phyloP scores from a whole-genome alignment of 2,329 filamentous ascomycete genomes.

The Phyllosticta paracitricarpa region DNA sequence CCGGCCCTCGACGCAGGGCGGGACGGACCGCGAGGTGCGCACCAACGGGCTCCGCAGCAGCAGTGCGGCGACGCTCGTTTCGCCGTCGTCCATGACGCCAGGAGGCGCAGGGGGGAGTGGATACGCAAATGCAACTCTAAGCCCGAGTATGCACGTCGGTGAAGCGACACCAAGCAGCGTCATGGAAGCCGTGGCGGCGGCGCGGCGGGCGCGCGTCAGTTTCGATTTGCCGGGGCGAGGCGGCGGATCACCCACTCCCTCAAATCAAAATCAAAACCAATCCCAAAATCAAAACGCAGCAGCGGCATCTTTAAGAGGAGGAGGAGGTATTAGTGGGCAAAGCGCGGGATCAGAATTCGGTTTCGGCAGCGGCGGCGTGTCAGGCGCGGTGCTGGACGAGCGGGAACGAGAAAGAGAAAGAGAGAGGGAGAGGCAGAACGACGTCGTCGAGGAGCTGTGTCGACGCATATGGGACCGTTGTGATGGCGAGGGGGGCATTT shows the following conservation, averaged over 20 bases:
- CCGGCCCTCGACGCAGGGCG: constrained; percentile 14
- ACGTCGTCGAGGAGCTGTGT: constrained; percentile 30
- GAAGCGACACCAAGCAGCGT: constrained; percentile 20
- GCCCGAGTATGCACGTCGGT: constrained; percentile 6
- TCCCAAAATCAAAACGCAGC: no score
- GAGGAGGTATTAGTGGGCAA: no score
- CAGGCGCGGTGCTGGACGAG: no score
- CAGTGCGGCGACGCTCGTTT: background rate
- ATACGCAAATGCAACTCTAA: no score
- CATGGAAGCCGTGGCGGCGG: constrained; percentile 17
- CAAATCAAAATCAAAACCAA: no score
- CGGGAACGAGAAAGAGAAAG: background rate
- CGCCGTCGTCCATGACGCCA: constrained; percentile 20
- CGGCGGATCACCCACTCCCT: background rate
- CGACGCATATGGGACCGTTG: constrained; percentile 27
- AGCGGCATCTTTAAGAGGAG: no score
- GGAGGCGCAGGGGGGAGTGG: background rate
- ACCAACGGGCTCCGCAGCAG: constrained; percentile 18
- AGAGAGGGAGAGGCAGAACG: background rate
- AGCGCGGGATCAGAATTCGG: no score
- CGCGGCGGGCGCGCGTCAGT: constrained; percentile 12
- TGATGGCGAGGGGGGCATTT: background rate
- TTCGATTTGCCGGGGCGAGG: constrained; percentile 8
- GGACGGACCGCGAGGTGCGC: constrained; percentile 7
- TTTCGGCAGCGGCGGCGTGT: no score